Evolutionary conservation across 2,329 filamentous ascomycete species (phyloP), one percentile per base, ranked within the genome.

Genomic region (Cryphonectria nitschkei): DNA sequence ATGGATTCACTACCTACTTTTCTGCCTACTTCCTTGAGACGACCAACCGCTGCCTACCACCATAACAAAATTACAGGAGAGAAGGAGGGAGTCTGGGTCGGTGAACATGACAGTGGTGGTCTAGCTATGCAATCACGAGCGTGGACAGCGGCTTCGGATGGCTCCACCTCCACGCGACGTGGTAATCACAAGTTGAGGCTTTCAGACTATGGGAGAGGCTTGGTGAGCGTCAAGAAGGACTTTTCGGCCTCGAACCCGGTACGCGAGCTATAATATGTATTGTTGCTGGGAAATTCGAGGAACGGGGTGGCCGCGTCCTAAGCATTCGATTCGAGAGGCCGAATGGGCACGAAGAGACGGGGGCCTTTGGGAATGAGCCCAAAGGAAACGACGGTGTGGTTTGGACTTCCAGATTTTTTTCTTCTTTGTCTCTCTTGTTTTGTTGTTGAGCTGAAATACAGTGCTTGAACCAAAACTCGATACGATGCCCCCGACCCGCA

Each of bases 141-240:
- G 19, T 65, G 58, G 68, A 7, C 46, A 19, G 56, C 22, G 46
- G 56, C 50, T 19, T 63, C 50, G 41, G 37, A 66, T 65, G 3
- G 14, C 22, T n/a, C 9, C 16, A 43, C 46, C 11, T 50, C 41
- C 8, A n/a, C 32, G 16, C 19, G n/a, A 41, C 52, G 37, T 9
- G 61, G n/a, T 26, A 43, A 19, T n/a, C 16, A 9, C 9, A 60
- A 8, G 1, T 29, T 37, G 52, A 41, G 52, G 32, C 52, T 43
- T 16, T 61, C 62, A 3, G 52, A 70, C 34, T 29, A 43, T 11
- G 65, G 41, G 34, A 46, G 39, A 29, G 68, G 70, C 16, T 11
- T 61, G 14, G 68, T 72, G 32, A 70, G 52, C 58, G 26, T 72
- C 19, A 61, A 65, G 34, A 39, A n/a, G 37, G 65, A 56, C 29